Evolutionary conservation across 805 yeast genomes (phyloP).

Genomic region (Yamadazyma endophytica): DNA sequence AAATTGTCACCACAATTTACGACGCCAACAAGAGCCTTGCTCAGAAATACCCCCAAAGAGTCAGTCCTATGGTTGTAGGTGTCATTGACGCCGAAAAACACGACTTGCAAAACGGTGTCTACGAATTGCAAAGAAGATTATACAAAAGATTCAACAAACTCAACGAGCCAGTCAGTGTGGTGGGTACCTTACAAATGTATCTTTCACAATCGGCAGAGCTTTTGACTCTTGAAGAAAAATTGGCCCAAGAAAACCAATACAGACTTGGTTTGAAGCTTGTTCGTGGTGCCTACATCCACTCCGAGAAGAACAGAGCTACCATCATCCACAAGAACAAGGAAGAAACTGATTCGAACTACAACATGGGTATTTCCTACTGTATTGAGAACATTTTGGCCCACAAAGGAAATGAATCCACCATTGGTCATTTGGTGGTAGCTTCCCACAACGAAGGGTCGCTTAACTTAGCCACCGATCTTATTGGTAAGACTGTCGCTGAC

Average conservation of each 20-base stretch:
- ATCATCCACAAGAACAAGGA: constrained; percentile 73
- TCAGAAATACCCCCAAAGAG: constrained; percentile 55
- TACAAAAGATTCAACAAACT: constrained; percentile 67
- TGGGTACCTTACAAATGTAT: constrained; percentile 93
- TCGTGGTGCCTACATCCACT: constrained; percentile 92
- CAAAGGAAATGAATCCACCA: constrained; percentile 39
- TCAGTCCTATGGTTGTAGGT: constrained; percentile 67
- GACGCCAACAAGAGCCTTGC: constrained; percentile 49
- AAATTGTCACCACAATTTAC: constrained; percentile 54
- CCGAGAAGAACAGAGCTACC: constrained; percentile 65
- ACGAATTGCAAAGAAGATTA: constrained; percentile 79
- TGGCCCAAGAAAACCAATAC: constrained; percentile 61
- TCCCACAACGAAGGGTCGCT: constrained; percentile 85
- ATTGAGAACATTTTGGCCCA: constrained; percentile 53
- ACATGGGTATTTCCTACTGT: constrained; percentile 61
- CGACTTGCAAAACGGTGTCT: constrained; percentile 87
- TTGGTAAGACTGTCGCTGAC: constrained; percentile 17
- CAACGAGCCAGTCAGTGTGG: constrained; percentile 58
- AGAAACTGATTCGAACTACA: constrained; percentile 76
- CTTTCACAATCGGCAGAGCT: constrained; percentile 65
- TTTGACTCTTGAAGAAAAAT: constrained; percentile 56
- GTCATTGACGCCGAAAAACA: constrained; percentile 91
- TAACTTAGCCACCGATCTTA: constrained; percentile 58
- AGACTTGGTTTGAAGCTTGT: constrained; percentile 85
- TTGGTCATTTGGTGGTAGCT: constrained; percentile 84